Evolutionary conservation across 2,329 filamentous ascomycete species (phyloP).

Genomic region (Cercospora citrullina): DNA sequence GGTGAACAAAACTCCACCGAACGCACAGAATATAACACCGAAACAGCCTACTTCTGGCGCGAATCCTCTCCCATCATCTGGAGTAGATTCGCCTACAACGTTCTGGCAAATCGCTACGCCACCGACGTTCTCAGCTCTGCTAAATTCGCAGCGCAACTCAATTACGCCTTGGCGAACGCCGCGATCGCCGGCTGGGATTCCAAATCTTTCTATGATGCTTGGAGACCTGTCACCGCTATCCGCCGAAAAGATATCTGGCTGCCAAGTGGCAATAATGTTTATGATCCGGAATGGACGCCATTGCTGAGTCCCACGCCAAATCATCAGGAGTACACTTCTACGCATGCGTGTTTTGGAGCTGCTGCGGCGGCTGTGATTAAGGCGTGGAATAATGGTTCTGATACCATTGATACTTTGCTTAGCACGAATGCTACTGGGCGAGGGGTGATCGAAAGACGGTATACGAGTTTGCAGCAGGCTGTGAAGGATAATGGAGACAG

Average conservation of each 20-base stretch:
- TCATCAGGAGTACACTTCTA: conserved; percentile 36
- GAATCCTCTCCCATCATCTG: conserved; percentile 33
- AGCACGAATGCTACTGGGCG: conserved; percentile 35
- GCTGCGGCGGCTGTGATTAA: conserved; percentile 33
- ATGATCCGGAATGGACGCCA: conserved; percentile 31
- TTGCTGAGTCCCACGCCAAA: conserved; percentile 32
- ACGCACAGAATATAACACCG: conserved; percentile 30
- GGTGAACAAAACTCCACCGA: conserved; percentile 34
- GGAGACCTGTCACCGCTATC: conserved; percentile 33
- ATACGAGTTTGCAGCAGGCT: conserved; percentile 33
- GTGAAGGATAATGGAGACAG: conserved; percentile 35
- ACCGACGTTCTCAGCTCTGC: conserved; percentile 32
- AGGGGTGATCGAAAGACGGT: conserved; percentile 30
- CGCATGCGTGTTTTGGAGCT: conserved; percentile 34
- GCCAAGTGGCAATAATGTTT: conserved; percentile 28
- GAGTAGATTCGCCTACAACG: conserved; percentile 33
- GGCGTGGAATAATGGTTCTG: conserved; percentile 29
- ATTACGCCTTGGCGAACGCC: conserved; percentile 37
- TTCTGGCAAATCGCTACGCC: conserved; percentile 29
- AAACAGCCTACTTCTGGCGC: conserved; percentile 36
- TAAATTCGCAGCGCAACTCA: conserved; percentile 35
- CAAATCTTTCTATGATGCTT: conserved; percentile 33
- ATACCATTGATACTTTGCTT: conserved; percentile 24
- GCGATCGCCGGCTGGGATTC: conserved; percentile 35
- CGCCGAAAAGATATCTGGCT: conserved; percentile 29